phyloP scores from a whole-genome alignment of 2,329 filamentous ascomycete species.

The Penicillium sp. region DNA sequence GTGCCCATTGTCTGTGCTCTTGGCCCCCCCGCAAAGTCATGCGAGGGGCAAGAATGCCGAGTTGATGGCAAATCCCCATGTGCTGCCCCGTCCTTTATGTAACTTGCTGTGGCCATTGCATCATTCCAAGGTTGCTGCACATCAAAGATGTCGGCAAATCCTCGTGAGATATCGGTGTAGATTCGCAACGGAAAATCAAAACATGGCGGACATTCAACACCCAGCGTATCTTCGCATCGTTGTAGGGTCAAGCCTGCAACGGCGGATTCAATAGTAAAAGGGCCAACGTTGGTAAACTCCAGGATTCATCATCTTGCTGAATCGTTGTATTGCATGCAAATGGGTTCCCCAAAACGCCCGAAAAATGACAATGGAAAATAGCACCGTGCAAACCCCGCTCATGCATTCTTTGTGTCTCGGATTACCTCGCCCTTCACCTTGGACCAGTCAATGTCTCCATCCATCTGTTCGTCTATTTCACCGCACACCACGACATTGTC shows the following conservation, averaged over 20 bases:
- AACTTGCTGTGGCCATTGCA: neutral
- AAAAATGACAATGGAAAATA: conserved; percentile 5
- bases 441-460: conserved; percentile 87
- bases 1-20: conserved; percentile 7
- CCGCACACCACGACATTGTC: conserved; percentile 93
- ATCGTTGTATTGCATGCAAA: conserved; percentile 11
- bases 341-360: conserved; percentile 4
- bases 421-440: conserved; percentile 83
- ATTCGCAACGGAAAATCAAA: neutral
- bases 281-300: neutral
- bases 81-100: neutral
- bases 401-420: conserved; percentile 76
- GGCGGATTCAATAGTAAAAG: neutral
- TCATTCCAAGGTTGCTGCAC: neutral
- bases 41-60: conserved; percentile 7
- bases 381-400: conserved; percentile 24
- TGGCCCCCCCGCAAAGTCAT: conserved; percentile 1
- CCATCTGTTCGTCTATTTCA: conserved; percentile 82
- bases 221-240: neutral
- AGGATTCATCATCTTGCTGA: conserved; percentile 3
- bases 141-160: neutral
- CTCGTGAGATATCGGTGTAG: neutral
- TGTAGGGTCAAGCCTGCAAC: neutral
- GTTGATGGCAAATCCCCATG: neutral
- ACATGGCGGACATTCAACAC: neutral